These are phyloP conservation scores for Paramecium sonneborni DNA, from an alignment of 73 alveolate species.

Conservation along the genomic window DNA sequence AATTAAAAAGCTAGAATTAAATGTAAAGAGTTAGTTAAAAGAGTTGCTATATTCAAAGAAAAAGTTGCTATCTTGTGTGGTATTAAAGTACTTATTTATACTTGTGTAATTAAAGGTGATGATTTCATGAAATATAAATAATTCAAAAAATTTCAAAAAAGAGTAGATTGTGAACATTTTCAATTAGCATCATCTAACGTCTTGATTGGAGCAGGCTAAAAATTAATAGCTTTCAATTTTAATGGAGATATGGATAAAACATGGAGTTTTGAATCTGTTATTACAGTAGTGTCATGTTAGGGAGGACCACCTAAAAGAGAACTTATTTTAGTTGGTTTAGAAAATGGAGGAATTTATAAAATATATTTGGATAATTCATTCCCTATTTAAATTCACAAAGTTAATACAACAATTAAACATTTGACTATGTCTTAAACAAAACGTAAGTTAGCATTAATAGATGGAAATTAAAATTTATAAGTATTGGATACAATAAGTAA, in stretches of 20 bases:
- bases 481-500: constrained; percentile 34
- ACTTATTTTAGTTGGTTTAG: constrained; percentile 53
- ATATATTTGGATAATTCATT: constrained; percentile 59
- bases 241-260: constrained; percentile 64
- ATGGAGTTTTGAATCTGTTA: constrained; percentile 58
- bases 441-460: constrained; percentile 56
- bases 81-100: constrained; percentile 33
- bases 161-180: constrained; percentile 47
- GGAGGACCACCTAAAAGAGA: constrained; percentile 60
- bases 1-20: constrained; percentile 45
- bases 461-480: constrained; percentile 42
- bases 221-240: constrained; percentile 42
- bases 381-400: constrained; percentile 43
- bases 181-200: constrained; percentile 42
- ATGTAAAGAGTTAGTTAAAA: constrained; percentile 64
- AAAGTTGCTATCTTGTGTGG: constrained; percentile 60
- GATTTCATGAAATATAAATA: constrained; percentile 58
- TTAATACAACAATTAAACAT: background rate
- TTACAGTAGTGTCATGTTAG: background rate
- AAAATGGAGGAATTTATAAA: constrained; percentile 53
- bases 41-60: constrained; percentile 57
- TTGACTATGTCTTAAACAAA: constrained; percentile 36
- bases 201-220: constrained; percentile 1
- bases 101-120: constrained; percentile 38
- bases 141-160: constrained; percentile 55